Evolutionary conservation across 192 early-diverging fungal genomes (phyloP).

Genomic region (Pilaira anomala): DNA sequence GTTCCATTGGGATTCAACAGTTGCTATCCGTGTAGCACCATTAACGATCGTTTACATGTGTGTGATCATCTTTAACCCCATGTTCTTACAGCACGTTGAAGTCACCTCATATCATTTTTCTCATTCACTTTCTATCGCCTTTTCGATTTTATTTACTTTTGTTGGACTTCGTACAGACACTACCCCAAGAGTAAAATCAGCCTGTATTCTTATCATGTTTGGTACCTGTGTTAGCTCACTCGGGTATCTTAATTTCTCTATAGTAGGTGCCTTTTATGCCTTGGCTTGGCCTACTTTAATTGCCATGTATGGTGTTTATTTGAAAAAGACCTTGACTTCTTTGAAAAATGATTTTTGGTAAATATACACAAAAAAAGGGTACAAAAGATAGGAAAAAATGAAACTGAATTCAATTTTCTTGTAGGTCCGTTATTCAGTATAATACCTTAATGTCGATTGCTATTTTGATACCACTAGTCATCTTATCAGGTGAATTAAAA

Average conservation of each 20-base stretch:
- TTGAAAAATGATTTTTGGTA: slow-evolving; percentile 15
- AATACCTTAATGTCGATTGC: slow-evolving; percentile 53
- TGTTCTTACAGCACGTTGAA: slow-evolving; percentile 59
- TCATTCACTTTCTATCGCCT: slow-evolving; percentile 56
- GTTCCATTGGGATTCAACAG: slow-evolving; percentile 45
- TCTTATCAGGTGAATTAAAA: slow-evolving; percentile 52
- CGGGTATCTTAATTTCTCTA: slow-evolving; percentile 58
- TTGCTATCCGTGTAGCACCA: slow-evolving; percentile 44
- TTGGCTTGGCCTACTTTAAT: slow-evolving; percentile 56
- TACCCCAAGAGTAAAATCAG: slow-evolving; percentile 35
- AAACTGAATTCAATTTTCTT: not conserved
- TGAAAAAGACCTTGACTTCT: slow-evolving; percentile 44
- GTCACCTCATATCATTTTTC: slow-evolving; percentile 63
- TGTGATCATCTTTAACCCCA: slow-evolving; percentile 56
- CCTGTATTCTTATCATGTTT: slow-evolving; percentile 50
- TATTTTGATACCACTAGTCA: slow-evolving; percentile 45
- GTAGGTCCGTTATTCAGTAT: slow-evolving; percentile 55
- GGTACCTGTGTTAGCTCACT: slow-evolving; percentile 56
- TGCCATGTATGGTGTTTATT: slow-evolving; percentile 60
- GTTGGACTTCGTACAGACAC: slow-evolving; percentile 44
- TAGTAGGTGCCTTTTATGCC: slow-evolving; percentile 49
- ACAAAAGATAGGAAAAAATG: not conserved
- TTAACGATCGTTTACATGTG: slow-evolving; percentile 57
- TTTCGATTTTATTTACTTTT: slow-evolving; percentile 56
- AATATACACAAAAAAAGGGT: not conserved